Percentiles rank a stretch among this genome's conserved stretches.
Conservation (phyloP, 352 stramenopile species). For the Globisporangium perplexum region DNA sequence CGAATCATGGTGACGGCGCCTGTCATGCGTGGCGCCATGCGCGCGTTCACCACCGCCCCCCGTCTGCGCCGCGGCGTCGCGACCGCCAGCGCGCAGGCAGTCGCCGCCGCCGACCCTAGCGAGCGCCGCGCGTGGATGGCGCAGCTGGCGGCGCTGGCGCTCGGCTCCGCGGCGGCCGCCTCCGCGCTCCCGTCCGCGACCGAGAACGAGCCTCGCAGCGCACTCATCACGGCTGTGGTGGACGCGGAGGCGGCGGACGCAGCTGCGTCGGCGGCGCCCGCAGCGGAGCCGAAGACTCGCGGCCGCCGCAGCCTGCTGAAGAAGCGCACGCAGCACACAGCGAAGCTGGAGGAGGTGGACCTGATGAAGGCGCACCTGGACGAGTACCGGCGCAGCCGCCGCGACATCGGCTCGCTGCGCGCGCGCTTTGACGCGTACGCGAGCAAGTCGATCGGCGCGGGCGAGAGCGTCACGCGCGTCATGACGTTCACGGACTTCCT, state of each 20-base stretch:
- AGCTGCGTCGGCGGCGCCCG: slow-evolving; percentile 1
- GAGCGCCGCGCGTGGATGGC: not conserved
- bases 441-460: slow-evolving; percentile 28
- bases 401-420: slow-evolving; percentile 33
- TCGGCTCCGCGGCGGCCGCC: slow-evolving; percentile 5
- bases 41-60: not conserved
- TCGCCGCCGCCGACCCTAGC: not conserved
- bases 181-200: not conserved
- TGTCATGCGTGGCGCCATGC: not conserved
- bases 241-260: slow-evolving; percentile 8
- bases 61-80: not conserved
- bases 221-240: slow-evolving; percentile 10
- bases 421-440: slow-evolving; percentile 58
- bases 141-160: slow-evolving; percentile 5
- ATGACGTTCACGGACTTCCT: slow-evolving; percentile 86
- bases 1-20: not conserved
- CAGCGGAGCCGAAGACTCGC: slow-evolving; percentile 14
- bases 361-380: slow-evolving; percentile 63
- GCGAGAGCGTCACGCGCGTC: slow-evolving; percentile 20
- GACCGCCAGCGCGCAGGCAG: not conserved
- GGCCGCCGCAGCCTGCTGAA: slow-evolving; percentile 47
- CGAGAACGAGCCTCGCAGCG: slow-evolving; percentile 7
- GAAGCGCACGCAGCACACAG: slow-evolving; percentile 49
- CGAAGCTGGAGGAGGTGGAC: slow-evolving; percentile 56
- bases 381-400: slow-evolving; percentile 44